A percentile compares a stretch with the other conserved stretches of the same genome.
Conservation (phyloP, 2,329 filamentous ascomycete species). For the Dactylellina sp. region DNA sequence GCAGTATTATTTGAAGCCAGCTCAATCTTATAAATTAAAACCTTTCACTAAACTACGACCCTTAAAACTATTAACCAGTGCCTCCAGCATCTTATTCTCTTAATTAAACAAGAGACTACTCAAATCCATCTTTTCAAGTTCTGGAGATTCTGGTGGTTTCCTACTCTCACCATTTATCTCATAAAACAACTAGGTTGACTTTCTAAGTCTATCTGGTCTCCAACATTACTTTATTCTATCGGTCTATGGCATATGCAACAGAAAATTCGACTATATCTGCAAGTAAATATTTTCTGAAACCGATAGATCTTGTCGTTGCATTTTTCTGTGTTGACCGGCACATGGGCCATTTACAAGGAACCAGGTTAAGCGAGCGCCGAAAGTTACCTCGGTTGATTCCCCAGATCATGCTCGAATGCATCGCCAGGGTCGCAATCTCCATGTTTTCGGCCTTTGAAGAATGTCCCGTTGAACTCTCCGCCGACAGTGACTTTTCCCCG, state of each 20-base stretch:
- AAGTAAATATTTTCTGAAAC: neutral
- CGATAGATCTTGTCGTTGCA: slow-evolving; percentile 21
- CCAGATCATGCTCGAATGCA: neutral
- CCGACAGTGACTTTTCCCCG: slow-evolving; percentile 4
- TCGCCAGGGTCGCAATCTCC: slow-evolving; percentile 7
- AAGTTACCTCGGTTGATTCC: slow-evolving; percentile 47
- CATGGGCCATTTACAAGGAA: slow-evolving; percentile 20
- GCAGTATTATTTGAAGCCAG: no score
- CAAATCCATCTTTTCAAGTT: slow-evolving; percentile 13
- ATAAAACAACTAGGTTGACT: no score
- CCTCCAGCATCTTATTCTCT: no score
- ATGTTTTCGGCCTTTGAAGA: slow-evolving; percentile 18
- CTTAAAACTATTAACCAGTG: no score
- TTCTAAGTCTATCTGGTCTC: no score
- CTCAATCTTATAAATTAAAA: no score
- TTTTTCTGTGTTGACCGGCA: slow-evolving; percentile 20
- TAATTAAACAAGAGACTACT: slow-evolving; percentile 8
- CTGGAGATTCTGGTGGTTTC: no score
- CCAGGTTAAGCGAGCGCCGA: slow-evolving; percentile 42
- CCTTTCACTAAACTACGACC: no score
- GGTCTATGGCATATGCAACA: no score
- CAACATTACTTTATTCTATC: no score
- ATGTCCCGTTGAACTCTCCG: slow-evolving; percentile 42
- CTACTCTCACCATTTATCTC: no score
- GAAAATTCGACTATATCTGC: no score